These are phyloP conservation scores for Fragaria nilgerrensis DNA, from an alignment of 306 rosid species.

Conservation along the genomic window DNA sequence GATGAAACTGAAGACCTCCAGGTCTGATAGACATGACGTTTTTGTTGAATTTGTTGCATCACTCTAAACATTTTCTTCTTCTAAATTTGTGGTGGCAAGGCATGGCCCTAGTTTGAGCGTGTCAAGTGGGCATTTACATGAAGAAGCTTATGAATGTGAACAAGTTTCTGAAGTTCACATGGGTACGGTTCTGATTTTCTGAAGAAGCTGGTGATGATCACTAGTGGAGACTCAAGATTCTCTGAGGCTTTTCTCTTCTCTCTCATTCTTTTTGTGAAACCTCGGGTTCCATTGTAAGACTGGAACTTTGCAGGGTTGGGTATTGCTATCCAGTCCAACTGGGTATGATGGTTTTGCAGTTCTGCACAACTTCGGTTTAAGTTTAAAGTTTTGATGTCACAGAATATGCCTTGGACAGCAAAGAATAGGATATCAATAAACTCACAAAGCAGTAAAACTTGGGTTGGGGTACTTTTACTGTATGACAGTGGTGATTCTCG, in stretches of 20 bases:
- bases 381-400: background rate
- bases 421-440: background rate
- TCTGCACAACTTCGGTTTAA: background rate
- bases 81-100: conserved; percentile 12
- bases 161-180: conserved; percentile 11
- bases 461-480: background rate
- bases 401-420: background rate
- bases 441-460: background rate
- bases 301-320: background rate
- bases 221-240: conserved; percentile 19
- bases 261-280: conserved; percentile 7
- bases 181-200: conserved; percentile 23
- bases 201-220: conserved; percentile 5
- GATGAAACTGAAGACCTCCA: conserved; percentile 1
- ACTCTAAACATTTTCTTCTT: background rate
- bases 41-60: conserved; percentile 5
- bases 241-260: conserved; percentile 17
- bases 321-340: background rate
- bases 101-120: background rate
- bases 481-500: background rate
- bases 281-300: background rate
- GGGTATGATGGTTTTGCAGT: background rate
- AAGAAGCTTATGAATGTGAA: background rate
- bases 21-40: conserved; percentile 18
- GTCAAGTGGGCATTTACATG: conserved; percentile 12